Evolutionary conservation across 305 asterid genomes (phyloP).

Genomic region (Fraxinus platypoda): DNA sequence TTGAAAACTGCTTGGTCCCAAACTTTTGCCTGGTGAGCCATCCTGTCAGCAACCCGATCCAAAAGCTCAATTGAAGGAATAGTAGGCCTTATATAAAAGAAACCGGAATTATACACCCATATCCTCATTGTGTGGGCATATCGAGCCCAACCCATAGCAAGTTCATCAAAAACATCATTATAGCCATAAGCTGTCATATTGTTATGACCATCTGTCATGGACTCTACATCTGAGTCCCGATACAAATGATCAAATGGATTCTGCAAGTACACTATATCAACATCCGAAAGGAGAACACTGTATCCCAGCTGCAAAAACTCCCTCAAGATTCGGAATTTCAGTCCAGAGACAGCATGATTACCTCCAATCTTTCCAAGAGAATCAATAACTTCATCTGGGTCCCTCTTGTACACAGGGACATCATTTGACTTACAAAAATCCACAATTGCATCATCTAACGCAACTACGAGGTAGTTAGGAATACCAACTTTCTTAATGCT

Average conservation of each 20-base stretch:
- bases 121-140: conserved; percentile 76
- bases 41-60: conserved; percentile 71
- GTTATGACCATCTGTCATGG: conserved; percentile 83
- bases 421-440: conserved; percentile 59
- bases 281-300: conserved; percentile 72
- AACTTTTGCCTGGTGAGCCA: conserved; percentile 38
- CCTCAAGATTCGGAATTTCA: conserved; percentile 67
- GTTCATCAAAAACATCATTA: conserved; percentile 67
- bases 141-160: conserved; percentile 71
- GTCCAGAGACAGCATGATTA: conserved; percentile 72
- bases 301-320: conserved; percentile 83
- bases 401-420: conserved; percentile 67
- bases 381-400: conserved; percentile 57
- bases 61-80: conserved; percentile 72
- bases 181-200: conserved; percentile 74
- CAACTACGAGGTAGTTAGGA: conserved; percentile 68
- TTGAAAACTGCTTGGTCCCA: conserved; percentile 80
- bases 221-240: conserved; percentile 77
- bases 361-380: conserved; percentile 63
- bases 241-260: conserved; percentile 69
- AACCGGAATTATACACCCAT: conserved; percentile 81
- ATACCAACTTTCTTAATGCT: conserved; percentile 63
- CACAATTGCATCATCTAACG: conserved; percentile 57
- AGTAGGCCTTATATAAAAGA: conserved; percentile 71
- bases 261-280: conserved; percentile 72